Conservation (phyloP, 2,329 filamentous ascomycete species). For the Epichloe typhina region DNA sequence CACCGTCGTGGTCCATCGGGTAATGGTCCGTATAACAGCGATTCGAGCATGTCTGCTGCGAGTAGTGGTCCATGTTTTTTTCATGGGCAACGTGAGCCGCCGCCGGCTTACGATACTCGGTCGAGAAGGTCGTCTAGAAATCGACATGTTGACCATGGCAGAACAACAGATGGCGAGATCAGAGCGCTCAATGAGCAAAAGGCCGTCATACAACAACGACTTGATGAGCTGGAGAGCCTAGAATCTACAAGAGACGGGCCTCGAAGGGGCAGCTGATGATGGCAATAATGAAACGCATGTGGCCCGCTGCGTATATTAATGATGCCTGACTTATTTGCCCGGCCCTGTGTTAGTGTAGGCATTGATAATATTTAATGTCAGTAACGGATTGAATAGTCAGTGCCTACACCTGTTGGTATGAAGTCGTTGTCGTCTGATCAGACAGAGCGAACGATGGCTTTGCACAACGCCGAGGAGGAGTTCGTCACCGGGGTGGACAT, state of each 20-base stretch:
- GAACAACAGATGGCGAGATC: constrained; percentile 18
- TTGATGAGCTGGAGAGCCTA: constrained; percentile 19
- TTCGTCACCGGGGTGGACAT: too few species aligned
- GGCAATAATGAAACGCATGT: background rate
- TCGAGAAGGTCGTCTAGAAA: constrained; percentile 13
- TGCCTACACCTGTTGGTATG: too few species aligned
- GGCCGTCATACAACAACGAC: constrained; percentile 21
- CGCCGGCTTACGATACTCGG: constrained; percentile 19
- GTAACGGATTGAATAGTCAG: too few species aligned
- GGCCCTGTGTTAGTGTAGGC: too few species aligned
- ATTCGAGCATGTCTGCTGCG: constrained; percentile 1
- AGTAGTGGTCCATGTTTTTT: background rate
- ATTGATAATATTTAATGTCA: too few species aligned
- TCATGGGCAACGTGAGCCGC: constrained; percentile 12
- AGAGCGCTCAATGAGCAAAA: constrained; percentile 21
- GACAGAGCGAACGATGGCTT: too few species aligned
- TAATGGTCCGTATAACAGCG: background rate
- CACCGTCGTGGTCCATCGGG: background rate
- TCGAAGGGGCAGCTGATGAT: background rate
- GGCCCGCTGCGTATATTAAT: background rate
- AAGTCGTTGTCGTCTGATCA: too few species aligned
- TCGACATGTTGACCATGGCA: constrained; percentile 10
- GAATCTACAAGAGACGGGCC: background rate
- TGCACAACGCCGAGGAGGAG: too few species aligned
- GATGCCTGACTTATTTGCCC: too few species aligned